A percentile compares a stretch with the other conserved stretches of the same genome.
These are phyloP conservation scores for Penicillium corylophilum DNA, from an alignment of 2,329 filamentous ascomycete genomes.

Conservation along the genomic window DNA sequence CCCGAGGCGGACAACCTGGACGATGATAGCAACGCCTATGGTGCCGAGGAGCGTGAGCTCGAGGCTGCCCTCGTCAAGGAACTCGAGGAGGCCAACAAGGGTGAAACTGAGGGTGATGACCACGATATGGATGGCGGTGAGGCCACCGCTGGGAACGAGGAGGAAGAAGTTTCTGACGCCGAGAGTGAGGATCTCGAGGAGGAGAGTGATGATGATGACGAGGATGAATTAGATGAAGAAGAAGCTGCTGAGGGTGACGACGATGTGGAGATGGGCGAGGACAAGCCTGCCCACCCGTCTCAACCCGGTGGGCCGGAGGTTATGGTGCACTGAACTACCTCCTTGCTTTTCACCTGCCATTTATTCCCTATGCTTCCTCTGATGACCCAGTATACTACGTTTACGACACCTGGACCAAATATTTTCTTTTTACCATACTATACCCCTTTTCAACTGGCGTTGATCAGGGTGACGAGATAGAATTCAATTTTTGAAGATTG, in stretches of 20 bases:
- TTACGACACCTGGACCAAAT: conserved; percentile 26
- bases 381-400: conserved; percentile 30
- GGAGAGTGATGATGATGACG: conserved; percentile 71
- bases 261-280: conserved; percentile 59
- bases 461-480: conserved; percentile 30
- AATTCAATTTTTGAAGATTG: conserved; percentile 11
- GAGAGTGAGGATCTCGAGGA: conserved; percentile 77
- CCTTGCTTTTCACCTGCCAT: conserved; percentile 8
- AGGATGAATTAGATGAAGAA: conserved; percentile 62
- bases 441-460: conserved; percentile 16
- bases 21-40: conserved; percentile 83
- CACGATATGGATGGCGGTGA: conserved; percentile 74
- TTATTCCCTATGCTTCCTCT: conserved; percentile 27
- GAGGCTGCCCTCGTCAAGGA: conserved; percentile 61
- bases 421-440: conserved; percentile 10
- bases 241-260: conserved; percentile 59
- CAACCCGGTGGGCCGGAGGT: conserved; percentile 36
- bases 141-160: conserved; percentile 47
- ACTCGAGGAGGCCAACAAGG: conserved; percentile 50
- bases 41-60: conserved; percentile 81
- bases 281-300: conserved; percentile 38
- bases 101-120: conserved; percentile 54
- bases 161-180: conserved; percentile 70
- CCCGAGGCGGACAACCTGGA: conserved; percentile 85
- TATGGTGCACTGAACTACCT: conserved; percentile 45